Percentiles rank a stretch among this genome's conserved stretches.
These are phyloP conservation scores for Dioszegia aurantiaca DNA, from an alignment of 768 basidiomycete species.

Conservation along the genomic window DNA sequence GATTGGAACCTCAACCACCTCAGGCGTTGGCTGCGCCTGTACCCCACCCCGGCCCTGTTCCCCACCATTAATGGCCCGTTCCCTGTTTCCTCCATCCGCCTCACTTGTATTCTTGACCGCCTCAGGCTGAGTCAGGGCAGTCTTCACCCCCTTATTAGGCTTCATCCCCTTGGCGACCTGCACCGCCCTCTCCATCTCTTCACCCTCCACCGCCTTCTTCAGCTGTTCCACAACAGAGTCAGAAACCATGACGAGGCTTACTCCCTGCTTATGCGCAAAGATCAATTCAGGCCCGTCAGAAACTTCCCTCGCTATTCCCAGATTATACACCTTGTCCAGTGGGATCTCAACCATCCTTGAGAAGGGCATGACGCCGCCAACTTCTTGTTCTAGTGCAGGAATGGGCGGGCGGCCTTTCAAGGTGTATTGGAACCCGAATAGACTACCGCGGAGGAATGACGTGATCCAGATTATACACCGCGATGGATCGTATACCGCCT, in stretches of 20 bases:
- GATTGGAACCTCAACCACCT: not conserved
- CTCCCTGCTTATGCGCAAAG: conserved; percentile 25
- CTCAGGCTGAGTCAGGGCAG: no score
- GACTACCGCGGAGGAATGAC: conserved; percentile 24
- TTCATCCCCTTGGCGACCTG: conserved; percentile 2
- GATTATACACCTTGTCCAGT: conserved; percentile 26
- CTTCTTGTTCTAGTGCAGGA: conserved; percentile 18
- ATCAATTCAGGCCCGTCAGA: conserved; percentile 30
- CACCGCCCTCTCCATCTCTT: not conserved
- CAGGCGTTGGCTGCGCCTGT: no score
- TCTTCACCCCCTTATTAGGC: not conserved
- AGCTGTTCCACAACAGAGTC: no score
- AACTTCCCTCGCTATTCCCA: conserved; percentile 13
- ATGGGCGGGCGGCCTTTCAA: conserved; percentile 34
- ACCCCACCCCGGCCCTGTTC: no score
- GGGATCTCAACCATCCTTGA: conserved; percentile 29
- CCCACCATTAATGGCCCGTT: no score
- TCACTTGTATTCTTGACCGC: no score
- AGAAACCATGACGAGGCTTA: not conserved
- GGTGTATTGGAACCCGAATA: conserved; percentile 37
- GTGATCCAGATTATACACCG: conserved; percentile 31
- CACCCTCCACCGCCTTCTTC: no score
- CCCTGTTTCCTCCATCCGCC: no score
- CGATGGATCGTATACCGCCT: conserved; percentile 32
- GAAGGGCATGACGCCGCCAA: conserved; percentile 15